phyloP scores from a whole-genome alignment of 768 basidiomycete species.

The Ramaria sp. region DNA sequence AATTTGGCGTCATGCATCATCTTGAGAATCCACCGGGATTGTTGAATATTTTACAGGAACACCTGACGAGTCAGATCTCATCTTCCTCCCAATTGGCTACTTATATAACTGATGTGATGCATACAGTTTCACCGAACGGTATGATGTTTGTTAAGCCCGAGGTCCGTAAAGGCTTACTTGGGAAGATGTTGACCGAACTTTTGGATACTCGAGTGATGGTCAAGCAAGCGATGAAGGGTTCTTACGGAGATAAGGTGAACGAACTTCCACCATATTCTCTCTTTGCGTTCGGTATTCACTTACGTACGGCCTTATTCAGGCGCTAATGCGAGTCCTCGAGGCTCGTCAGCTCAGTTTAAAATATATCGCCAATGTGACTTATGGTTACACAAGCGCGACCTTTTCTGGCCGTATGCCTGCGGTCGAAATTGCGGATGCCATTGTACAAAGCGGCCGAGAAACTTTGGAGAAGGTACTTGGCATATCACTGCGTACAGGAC shows the following conservation, averaged over 20 bases:
- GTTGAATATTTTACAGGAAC: constrained; percentile 56
- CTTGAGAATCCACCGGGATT: constrained; percentile 57
- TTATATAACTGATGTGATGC: neutral
- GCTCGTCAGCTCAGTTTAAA: constrained; percentile 91
- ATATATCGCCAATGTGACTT: constrained; percentile 89
- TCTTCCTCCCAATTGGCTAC: neutral
- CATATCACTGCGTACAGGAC: neutral
- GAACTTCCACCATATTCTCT: constrained; percentile 4
- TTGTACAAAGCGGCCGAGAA: constrained; percentile 93
- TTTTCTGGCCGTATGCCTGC: constrained; percentile 98
- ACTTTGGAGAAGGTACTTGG: constrained; percentile 77
- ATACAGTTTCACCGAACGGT: constrained; percentile 88
- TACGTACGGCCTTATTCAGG: constrained; percentile 30
- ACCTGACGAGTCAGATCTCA: constrained; percentile 55
- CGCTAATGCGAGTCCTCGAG: constrained; percentile 64
- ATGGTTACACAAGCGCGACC: constrained; percentile 91
- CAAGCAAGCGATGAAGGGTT: constrained; percentile 88
- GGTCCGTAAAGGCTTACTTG: constrained; percentile 76
- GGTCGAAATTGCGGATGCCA: constrained; percentile 95
- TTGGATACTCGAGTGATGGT: constrained; percentile 97
- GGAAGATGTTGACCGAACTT: constrained; percentile 86
- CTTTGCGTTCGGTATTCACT: neutral
- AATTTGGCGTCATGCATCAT: constrained; percentile 69
- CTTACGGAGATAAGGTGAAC: constrained; percentile 60
- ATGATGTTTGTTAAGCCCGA: constrained; percentile 84